Percentiles rank a stretch among this genome's conserved stretches.
These are phyloP conservation scores for Mycena albidolilacea DNA, from an alignment of 768 basidiomycete genomes.

Conservation along the genomic window DNA sequence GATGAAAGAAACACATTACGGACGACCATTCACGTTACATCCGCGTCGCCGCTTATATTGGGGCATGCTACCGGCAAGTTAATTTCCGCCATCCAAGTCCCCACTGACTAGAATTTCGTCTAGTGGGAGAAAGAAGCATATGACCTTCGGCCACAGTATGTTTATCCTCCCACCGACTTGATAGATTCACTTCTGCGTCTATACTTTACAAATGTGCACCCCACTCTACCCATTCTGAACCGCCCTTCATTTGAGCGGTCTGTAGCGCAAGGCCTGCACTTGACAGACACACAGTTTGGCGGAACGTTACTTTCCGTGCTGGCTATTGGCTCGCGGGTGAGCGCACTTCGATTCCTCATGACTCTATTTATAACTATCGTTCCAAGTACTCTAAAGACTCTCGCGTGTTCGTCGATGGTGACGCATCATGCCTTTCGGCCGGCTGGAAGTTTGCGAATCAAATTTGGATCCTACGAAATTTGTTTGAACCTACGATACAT, in stretches of 20 bases:
- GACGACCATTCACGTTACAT: background rate
- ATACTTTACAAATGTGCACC: slow-evolving; percentile 72
- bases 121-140: slow-evolving; percentile 57
- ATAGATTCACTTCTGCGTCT: slow-evolving; percentile 64
- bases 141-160: slow-evolving; percentile 46
- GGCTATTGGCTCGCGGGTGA: slow-evolving; percentile 66
- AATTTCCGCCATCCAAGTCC: background rate
- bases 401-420: slow-evolving; percentile 4
- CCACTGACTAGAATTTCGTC: background rate
- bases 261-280: slow-evolving; percentile 62
- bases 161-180: slow-evolving; percentile 68
- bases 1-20: slow-evolving; percentile 23
- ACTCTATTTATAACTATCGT: slow-evolving; percentile 55
- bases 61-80: slow-evolving; percentile 31
- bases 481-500: slow-evolving; percentile 69
- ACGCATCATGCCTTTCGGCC: slow-evolving; percentile 52
- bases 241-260: slow-evolving; percentile 74
- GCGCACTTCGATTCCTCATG: slow-evolving; percentile 48
- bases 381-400: slow-evolving; percentile 28
- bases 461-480: slow-evolving; percentile 71
- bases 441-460: slow-evolving; percentile 76
- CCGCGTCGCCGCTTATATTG: slow-evolving; percentile 37
- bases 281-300: slow-evolving; percentile 66
- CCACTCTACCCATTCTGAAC: slow-evolving; percentile 73
- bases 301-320: slow-evolving; percentile 74